Evolutionary conservation across 2,329 filamentous ascomycete species (phyloP).

Genomic region (Diaporthe sp.): DNA sequence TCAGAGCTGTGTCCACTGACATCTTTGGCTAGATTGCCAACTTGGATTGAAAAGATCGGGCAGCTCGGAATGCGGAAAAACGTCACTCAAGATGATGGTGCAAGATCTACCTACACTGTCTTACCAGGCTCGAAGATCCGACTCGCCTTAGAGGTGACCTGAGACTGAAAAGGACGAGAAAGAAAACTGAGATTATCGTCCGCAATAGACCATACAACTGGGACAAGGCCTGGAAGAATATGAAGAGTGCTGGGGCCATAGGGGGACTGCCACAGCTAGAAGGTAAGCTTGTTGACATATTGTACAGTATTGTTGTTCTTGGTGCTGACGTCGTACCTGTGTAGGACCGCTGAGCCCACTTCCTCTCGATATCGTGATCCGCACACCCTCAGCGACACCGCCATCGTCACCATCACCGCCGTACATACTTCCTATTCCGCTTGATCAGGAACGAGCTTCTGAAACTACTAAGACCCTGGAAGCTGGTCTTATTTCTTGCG

Average conservation of each 20-base stretch:
- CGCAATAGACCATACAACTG: too few relatives aligned
- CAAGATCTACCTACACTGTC: background rate
- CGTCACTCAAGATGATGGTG: background rate
- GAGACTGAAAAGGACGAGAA: background rate
- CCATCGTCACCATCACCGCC: background rate
- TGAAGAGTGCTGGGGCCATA: background rate
- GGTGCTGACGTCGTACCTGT: background rate
- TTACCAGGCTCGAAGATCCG: background rate
- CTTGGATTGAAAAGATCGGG: slow-evolving; percentile 8
- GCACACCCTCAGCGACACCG: background rate
- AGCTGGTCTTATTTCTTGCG: too few relatives aligned
- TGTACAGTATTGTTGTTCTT: background rate
- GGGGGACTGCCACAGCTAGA: too few relatives aligned
- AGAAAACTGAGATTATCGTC: too few relatives aligned
- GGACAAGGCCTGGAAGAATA: slow-evolving; percentile 8
- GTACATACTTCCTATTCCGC: background rate
- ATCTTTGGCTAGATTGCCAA: background rate
- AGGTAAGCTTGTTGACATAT: background rate
- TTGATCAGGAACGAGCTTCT: background rate
- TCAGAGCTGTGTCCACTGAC: too few relatives aligned
- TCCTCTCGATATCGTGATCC: background rate
- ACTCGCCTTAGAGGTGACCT: too few relatives aligned
- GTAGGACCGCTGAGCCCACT: background rate
- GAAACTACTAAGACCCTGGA: background rate
- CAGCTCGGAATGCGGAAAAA: background rate